These are phyloP conservation scores for Penicillium digitatum DNA, from an alignment of 2,329 filamentous ascomycete genomes.

Conservation along the genomic window DNA sequence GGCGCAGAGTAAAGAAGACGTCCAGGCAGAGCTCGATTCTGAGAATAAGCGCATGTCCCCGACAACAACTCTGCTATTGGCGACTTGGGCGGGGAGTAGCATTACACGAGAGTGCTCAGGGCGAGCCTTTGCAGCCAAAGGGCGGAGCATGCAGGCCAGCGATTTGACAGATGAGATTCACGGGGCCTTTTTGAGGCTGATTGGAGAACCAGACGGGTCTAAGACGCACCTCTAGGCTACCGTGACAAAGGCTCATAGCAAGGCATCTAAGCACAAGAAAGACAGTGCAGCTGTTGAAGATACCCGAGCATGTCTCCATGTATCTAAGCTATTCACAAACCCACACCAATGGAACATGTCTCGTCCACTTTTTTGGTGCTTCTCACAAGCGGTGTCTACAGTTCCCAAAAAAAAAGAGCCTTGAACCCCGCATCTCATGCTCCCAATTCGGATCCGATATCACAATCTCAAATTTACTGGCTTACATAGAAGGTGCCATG, in stretches of 20 bases:
- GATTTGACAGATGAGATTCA: conserved; percentile 91
- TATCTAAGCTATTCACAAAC: background rate
- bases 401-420: background rate
- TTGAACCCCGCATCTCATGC: background rate
- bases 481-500: background rate
- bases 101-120: conserved; percentile 89
- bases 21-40: conserved; percentile 41
- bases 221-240: conserved; percentile 32
- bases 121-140: conserved; percentile 78
- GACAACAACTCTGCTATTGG: conserved; percentile 63
- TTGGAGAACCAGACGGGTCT: conserved; percentile 63
- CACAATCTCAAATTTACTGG: background rate
- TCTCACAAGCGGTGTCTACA: background rate
- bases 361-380: background rate
- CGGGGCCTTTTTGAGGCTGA: conserved; percentile 70
- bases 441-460: background rate
- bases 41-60: conserved; percentile 55
- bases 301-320: background rate
- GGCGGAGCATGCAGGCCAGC: conserved; percentile 83
- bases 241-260: background rate
- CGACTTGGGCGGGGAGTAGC: conserved; percentile 79
- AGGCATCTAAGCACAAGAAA: background rate
- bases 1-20: conserved; percentile 39
- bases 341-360: background rate
- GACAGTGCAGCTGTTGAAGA: background rate